Base-by-base conservation (phyloP, 768 basidiomycete species). In the Lepiota subincarnata region DNA sequence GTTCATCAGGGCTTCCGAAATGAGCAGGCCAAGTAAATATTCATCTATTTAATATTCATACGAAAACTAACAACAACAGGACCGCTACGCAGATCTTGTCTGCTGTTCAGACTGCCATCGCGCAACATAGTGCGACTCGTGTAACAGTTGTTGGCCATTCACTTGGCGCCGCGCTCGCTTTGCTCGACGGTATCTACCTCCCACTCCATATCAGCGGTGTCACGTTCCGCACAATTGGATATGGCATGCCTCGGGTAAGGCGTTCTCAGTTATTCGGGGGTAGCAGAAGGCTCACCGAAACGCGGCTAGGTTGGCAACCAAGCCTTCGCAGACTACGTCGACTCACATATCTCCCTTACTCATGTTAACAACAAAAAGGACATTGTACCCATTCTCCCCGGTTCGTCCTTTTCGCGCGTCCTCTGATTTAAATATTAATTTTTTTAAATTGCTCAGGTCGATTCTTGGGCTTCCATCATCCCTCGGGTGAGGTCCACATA, bases 121-220 rank as follows among this genome's bases (percentile, higher is more conserved):
- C 69, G n/a, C 48, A 61, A 6, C 67, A 69, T 50, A 59, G 59
- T 0, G 58, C 71, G 13, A 72, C 54, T 1, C 58, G 65, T 20
- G 72, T 80, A 26, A 70, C 75, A 2, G 51, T 76, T 19, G 71
- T 76, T 39, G 76, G 76, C 0, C 78, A 76, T 57, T 73, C 74
- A 4, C 65, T 80, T 6, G 76, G 72, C 57, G 57, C 56, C 31
- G 82, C 81, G 1, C 64, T 84, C 47, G 68, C 80, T 4, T 69
- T 85, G 12, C 69, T 86, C 13, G 81, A 84, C 51, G 68, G 76
- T 10, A 70, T 85, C 36, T 83, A 76, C 59, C 71, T 86, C 18
- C 76, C 76, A 7, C 64, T 80, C 19, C 75, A 80, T 53, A 63
- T 84, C 28, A 70, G 78, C 2, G 65, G 60, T 10, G 69, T 72